Evolutionary conservation across 164 flowering plant species (phyloP), one percentile per base, ranked within the genome.

Genomic region (Tetrastigma voinierianum): DNA sequence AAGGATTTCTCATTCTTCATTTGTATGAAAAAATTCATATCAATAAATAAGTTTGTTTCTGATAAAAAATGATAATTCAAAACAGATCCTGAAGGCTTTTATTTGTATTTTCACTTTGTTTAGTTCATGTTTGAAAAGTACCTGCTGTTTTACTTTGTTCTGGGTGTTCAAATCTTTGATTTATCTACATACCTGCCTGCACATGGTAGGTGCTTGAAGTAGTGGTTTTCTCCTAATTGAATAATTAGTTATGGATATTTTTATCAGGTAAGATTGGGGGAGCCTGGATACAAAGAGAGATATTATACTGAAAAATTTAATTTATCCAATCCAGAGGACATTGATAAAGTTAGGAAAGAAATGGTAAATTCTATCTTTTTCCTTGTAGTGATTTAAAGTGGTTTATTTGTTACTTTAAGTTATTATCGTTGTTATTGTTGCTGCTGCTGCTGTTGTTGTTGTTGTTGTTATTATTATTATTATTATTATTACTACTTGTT

Each of bases 251-350:
- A 19, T 25, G 10, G 14, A 18, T 66, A 9, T 17, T 60, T 7
- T 57, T 67, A 14, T 62, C 84, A 94, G 99, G 84, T 96, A 64
- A 96, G 84, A 74, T 73, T 96, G 70, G 97, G 98, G 71, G 95
- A 90, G 74, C 93, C 97, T 51, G 99, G 99, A 44, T 93, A 89
- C 74, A 96, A 87, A 68, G 97, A 90, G 57, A 82, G 99, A 65
- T 96, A 96, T 67, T 96, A 96, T 72, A 57, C 67, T 16, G 98
- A 96, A 81, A 96, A 96, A 68, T 90, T 96, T 69, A 74, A 69
- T 62, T 23, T 75, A 25, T 66, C 84, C 60, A 74, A 68, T 24
- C 81, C 86, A 10, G 81, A 79, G 65, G 77, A 81, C 73, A 84
- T 91, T 66, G 90, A 89, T 55, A 75, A 79, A 72, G 78, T 83